phyloP scores from a whole-genome alignment of 2,329 filamentous ascomycete species.

The Claviceps africana region DNA sequence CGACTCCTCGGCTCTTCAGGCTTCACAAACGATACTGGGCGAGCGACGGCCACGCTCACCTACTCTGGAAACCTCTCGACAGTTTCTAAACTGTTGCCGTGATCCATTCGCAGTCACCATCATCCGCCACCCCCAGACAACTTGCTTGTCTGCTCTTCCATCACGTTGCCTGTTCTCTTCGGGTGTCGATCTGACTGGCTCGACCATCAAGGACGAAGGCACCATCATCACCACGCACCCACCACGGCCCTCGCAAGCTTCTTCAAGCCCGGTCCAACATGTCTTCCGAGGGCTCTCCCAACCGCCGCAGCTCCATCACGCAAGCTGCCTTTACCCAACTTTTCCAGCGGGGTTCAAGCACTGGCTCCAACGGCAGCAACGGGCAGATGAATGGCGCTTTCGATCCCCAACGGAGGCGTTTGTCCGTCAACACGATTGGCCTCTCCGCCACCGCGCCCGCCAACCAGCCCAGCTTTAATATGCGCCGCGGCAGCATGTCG shows the following conservation, averaged over 20 bases:
- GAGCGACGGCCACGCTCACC: too few relatives aligned
- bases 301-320: conserved; percentile 42
- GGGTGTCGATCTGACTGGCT: background rate
- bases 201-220: too few relatives aligned
- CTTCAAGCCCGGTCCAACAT: conserved; percentile 11
- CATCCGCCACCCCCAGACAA: background rate
- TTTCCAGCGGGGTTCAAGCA: conserved; percentile 43
- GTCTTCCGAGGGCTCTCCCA: conserved; percentile 22
- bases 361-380: conserved; percentile 23
- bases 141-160: background rate
- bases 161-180: background rate
- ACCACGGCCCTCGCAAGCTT: background rate
- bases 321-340: conserved; percentile 43
- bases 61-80: too few relatives aligned
- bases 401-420: conserved; percentile 49
- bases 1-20: too few relatives aligned
- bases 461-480: conserved; percentile 34
- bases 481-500: conserved; percentile 54
- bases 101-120: background rate
- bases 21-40: too few relatives aligned
- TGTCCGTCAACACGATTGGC: conserved; percentile 62
- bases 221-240: too few relatives aligned
- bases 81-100: background rate
- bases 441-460: conserved; percentile 58
- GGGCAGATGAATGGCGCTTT: conserved; percentile 28